phyloP scores from a whole-genome alignment of 2,329 filamentous ascomycete species.

The Aspergillus fijiensis region DNA sequence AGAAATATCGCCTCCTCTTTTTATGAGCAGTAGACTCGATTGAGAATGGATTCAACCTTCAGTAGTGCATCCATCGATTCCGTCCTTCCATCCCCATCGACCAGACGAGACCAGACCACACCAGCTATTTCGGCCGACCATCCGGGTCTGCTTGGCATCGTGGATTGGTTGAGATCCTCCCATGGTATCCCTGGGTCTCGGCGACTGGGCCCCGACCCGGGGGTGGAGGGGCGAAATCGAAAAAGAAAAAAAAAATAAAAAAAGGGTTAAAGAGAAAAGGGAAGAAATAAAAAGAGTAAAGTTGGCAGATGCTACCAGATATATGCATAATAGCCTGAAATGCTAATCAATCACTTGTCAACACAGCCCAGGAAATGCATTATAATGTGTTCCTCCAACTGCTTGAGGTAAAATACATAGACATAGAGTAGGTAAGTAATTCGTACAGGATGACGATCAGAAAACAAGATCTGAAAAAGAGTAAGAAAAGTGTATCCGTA shows the following conservation, averaged over 20 bases:
- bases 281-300: not conserved
- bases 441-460: too few relatives aligned
- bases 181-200: not conserved
- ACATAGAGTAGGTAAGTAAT: too few relatives aligned
- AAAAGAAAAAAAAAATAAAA: not conserved
- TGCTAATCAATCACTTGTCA: not conserved
- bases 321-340: not conserved
- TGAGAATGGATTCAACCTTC: too few relatives aligned
- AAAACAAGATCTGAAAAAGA: too few relatives aligned
- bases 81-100: not conserved
- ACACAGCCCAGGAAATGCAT: too few relatives aligned
- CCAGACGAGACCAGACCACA: not conserved
- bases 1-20: not conserved
- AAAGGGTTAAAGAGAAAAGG: not conserved
- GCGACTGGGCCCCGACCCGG: not conserved
- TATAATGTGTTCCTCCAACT: too few relatives aligned
- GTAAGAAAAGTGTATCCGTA: too few relatives aligned
- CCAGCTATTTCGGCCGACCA: constrained; percentile 18
- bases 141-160: constrained; percentile 15
- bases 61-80: not conserved
- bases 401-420: too few relatives aligned
- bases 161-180: constrained; percentile 9
- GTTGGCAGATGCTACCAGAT: not conserved
- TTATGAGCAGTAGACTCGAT: not conserved
- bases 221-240: not conserved